These are phyloP conservation scores for Penicillium pulvis DNA, from an alignment of 495 filamentous ascomycete species.

Conservation along the genomic window DNA sequence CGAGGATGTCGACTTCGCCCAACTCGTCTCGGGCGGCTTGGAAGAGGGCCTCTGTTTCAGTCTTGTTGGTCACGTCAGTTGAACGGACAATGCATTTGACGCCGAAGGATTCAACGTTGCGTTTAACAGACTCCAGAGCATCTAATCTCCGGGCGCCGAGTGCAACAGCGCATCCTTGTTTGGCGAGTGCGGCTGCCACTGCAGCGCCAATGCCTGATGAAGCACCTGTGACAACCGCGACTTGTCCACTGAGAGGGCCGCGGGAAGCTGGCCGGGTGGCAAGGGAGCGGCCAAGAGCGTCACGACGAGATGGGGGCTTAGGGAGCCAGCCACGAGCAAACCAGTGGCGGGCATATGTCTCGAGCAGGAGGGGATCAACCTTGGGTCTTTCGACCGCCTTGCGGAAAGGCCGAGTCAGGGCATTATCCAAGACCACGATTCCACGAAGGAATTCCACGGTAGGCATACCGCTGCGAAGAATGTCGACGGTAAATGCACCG, in stretches of 20 bases:
- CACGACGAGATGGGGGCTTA: conserved; percentile 47
- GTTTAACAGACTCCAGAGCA: conserved; percentile 58
- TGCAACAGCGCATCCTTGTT: conserved; percentile 61
- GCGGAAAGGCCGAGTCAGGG: conserved; percentile 56
- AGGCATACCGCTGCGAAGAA: conserved; percentile 62
- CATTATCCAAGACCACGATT: conserved; percentile 64
- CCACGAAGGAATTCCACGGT: conserved; percentile 59
- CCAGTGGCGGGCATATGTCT: conserved; percentile 70
- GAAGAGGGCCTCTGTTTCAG: conserved; percentile 58
- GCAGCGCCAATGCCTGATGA: conserved; percentile 54
- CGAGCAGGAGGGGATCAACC: conserved; percentile 59
- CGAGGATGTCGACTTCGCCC: conserved; percentile 65
- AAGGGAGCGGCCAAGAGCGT: conserved; percentile 33
- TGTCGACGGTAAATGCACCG: conserved; percentile 57
- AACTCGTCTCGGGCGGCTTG: conserved; percentile 53
- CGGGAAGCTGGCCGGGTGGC: conserved; percentile 32
- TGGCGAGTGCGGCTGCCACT: conserved; percentile 50
- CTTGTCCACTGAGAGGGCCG: conserved; percentile 54
- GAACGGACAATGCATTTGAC: conserved; percentile 58
- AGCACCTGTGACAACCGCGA: conserved; percentile 53
- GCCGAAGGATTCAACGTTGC: conserved; percentile 46
- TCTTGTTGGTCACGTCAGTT: conserved; percentile 62
- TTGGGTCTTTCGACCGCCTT: conserved; percentile 58
- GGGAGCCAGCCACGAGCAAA: conserved; percentile 69
- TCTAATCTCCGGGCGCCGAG: conserved; percentile 64